Conservation (phyloP, 192 early-diverging fungal genomes). For the Piromyces finnis region DNA sequence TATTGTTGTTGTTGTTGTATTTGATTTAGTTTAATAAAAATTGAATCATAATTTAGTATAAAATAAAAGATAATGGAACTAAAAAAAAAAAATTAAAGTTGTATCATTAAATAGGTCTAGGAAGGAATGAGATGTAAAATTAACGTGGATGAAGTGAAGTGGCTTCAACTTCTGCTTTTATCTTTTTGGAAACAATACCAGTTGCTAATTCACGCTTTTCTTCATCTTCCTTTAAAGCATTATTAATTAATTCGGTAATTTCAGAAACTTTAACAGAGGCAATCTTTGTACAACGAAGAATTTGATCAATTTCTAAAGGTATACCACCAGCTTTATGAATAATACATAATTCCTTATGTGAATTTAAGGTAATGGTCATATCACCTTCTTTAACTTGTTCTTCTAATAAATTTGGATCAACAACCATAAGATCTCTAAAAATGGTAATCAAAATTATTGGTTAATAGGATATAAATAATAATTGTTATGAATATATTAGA, state of each 20-base stretch:
- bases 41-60: no score
- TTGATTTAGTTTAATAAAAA: no score
- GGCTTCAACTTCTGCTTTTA: conserved; percentile 1
- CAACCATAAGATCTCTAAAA: conserved; percentile 22
- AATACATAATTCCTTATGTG: conserved; percentile 82
- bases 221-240: conserved; percentile 38
- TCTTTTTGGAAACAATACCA: neutral
- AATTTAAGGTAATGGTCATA: conserved; percentile 79
- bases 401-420: conserved; percentile 76
- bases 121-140: no score
- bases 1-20: no score
- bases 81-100: no score
- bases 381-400: conserved; percentile 67
- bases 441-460: no score
- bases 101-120: no score
- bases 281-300: conserved; percentile 66
- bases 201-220: neutral
- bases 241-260: conserved; percentile 60
- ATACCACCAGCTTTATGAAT: conserved; percentile 80
- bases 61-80: no score
- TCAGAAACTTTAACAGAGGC: conserved; percentile 54
- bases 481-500: no score
- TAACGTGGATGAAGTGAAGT: neutral
- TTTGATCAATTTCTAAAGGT: conserved; percentile 49
- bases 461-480: no score